phyloP scores from a whole-genome alignment of 2,329 filamentous ascomycete species.

The Fonsecaea erecta region DNA sequence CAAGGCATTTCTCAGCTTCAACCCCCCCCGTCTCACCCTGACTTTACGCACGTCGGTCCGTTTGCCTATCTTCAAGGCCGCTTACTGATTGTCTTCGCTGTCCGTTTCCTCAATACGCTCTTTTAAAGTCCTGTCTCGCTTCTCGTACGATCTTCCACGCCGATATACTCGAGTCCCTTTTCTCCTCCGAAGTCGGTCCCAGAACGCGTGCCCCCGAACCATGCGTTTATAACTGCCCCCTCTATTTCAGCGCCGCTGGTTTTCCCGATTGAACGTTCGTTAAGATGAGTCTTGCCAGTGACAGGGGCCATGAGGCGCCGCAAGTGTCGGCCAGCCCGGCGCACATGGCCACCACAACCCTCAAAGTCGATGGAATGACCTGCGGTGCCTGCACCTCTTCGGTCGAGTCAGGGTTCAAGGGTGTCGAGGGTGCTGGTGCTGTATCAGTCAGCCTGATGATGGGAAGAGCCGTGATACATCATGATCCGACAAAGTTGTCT shows the following conservation, averaged over 20 bases:
- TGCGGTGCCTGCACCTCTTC: slow-evolving; percentile 95
- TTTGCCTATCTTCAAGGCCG: neutral
- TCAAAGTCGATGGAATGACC: slow-evolving; percentile 83
- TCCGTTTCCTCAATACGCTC: slow-evolving; percentile 8
- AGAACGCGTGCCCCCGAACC: neutral
- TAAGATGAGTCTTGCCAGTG: slow-evolving; percentile 13
- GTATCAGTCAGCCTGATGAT: slow-evolving; percentile 94
- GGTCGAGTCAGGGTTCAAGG: slow-evolving; percentile 89
- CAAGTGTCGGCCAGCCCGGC: slow-evolving; percentile 44
- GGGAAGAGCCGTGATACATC: slow-evolving; percentile 92
- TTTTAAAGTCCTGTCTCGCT: neutral
- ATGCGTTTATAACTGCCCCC: slow-evolving; percentile 9
- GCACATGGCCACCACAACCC: slow-evolving; percentile 85
- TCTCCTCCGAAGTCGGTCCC: neutral
- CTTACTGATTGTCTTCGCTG: neutral
- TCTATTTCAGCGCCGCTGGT: neutral
- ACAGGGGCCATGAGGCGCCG: slow-evolving; percentile 3
- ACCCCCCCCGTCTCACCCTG: slow-evolving; percentile 11
- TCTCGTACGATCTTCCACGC: neutral
- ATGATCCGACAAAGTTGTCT: slow-evolving; percentile 75
- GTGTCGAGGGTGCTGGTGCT: slow-evolving; percentile 76
- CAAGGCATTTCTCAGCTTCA: slow-evolving; percentile 19
- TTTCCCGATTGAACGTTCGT: neutral
- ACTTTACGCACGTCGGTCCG: slow-evolving; percentile 12
- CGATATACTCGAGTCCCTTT: neutral